Base-by-base conservation (phyloP, 441 rosid genomes). In the Syzygium syzygioides region DNA sequence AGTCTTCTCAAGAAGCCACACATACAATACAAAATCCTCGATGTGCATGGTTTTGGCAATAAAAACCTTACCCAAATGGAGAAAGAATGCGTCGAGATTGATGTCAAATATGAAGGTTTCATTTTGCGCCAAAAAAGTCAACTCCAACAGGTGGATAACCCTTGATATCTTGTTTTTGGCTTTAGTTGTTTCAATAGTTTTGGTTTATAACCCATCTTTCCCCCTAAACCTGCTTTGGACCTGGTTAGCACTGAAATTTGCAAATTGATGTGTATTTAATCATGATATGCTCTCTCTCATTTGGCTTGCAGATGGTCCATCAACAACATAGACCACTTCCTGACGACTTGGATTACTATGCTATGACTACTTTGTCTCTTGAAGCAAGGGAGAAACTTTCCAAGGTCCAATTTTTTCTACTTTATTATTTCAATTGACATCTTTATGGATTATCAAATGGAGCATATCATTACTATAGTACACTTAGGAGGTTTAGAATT, bases 361-460 rank as follows among this genome's bases (percentile, higher is more conserved):
- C 95, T 55, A 95, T 98, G 98, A 93, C 94, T 90, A 96, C 97
- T 55, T 89, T 98, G 90, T 98, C 98, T 20, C 95, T 92, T 76
- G 99, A 98, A 95, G 95, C 99, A 25, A 98, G 99, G 57, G 99
- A 98, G 91, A 98, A 98, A 88, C 98, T 98, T 87, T 96, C 99
- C 87, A 98, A 98, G 99, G 99, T 98, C 23, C 60, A 32, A 45
- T 57, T 23, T 55, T 28, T 34, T 85, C 84, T 59, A 56, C 34
- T 87, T 50, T 55, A 45, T 52, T 25, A 86, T 91, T 93, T 89
- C 30, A 76, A 76, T 41, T 41, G 83, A 76, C 83, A 1, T 41
- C 83, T 23, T 76, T 41, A 41, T 41, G 83, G 53, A 76, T 23
- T 23, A 76, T 76, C 50, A 76, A 76, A 45, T 41, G 83, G n/a